A percentile compares a stretch with the other conserved stretches of the same genome.
These are phyloP conservation scores for Epichloe scottii DNA, from an alignment of 2,329 filamentous ascomycete genomes.

Conservation along the genomic window DNA sequence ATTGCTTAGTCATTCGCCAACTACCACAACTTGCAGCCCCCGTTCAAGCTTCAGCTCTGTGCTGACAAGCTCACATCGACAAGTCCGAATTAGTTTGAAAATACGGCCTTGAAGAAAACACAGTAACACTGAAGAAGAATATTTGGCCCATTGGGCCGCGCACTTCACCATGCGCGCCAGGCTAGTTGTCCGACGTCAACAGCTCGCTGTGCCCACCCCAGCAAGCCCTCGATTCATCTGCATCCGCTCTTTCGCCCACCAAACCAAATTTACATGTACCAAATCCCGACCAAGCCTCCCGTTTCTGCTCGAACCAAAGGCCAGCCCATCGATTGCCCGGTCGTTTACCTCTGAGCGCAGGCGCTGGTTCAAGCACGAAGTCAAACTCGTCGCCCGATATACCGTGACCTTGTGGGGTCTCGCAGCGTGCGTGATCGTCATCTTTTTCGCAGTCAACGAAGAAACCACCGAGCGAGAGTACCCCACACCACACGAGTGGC, in stretches of 20 bases:
- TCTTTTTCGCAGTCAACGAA: slow-evolving; percentile 55
- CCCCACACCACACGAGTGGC: slow-evolving; percentile 77
- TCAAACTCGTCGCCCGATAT: slow-evolving; percentile 57
- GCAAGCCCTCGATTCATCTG: slow-evolving; percentile 10
- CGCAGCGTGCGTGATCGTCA: slow-evolving; percentile 44
- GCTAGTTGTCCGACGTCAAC: slow-evolving; percentile 20
- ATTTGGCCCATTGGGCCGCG: slow-evolving; percentile 4
- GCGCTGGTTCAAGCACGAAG: slow-evolving; percentile 56
- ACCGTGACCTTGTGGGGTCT: slow-evolving; percentile 54
- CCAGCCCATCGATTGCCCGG: slow-evolving; percentile 47
- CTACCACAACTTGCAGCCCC: background rate
- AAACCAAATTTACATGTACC: slow-evolving; percentile 16
- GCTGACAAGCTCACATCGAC: background rate
- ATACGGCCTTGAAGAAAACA: background rate
- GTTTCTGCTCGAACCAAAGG: slow-evolving; percentile 35
- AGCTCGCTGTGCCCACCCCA: slow-evolving; percentile 7
- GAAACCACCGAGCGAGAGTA: slow-evolving; percentile 63
- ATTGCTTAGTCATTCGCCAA: slow-evolving; percentile 3
- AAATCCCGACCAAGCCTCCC: slow-evolving; percentile 26
- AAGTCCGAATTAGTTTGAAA: background rate
- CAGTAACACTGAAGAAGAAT: background rate
- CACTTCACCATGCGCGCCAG: slow-evolving; percentile 26
- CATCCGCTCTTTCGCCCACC: slow-evolving; percentile 16
- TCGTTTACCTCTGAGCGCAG: slow-evolving; percentile 70
- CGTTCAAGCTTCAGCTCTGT: background rate